These are phyloP conservation scores for Boletus smithii DNA, from an alignment of 1,284 basidiomycete species.

Conservation along the genomic window DNA sequence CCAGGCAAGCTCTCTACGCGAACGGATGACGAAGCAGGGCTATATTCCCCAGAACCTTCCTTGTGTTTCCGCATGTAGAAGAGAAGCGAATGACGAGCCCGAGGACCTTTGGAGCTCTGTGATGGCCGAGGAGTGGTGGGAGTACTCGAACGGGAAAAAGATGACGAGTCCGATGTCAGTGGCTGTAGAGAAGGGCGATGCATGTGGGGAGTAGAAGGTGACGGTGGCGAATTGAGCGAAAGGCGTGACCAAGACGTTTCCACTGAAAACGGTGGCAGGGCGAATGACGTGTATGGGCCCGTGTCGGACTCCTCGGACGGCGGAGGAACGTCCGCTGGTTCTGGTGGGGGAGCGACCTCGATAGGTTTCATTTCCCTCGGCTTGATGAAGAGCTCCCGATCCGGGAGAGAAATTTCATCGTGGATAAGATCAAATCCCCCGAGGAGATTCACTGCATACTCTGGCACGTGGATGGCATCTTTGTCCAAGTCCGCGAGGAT, in stretches of 20 bases:
- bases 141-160: constrained; percentile 32
- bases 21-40: constrained; percentile 27
- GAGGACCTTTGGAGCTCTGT: constrained; percentile 26
- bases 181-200: constrained; percentile 29
- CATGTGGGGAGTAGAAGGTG: constrained; percentile 22
- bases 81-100: constrained; percentile 27
- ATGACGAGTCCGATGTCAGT: constrained; percentile 31
- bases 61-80: constrained; percentile 33
- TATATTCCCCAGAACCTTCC: constrained; percentile 20
- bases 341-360: constrained; percentile 28
- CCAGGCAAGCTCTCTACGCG: constrained; percentile 22
- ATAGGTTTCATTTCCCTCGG: constrained; percentile 33
- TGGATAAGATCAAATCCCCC: constrained; percentile 33
- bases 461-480: constrained; percentile 30
- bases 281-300: constrained; percentile 33
- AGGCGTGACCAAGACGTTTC: constrained; percentile 19
- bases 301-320: constrained; percentile 35
- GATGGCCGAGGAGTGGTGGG: constrained; percentile 31
- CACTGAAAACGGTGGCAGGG: constrained; percentile 28
- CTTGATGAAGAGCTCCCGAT: constrained; percentile 29
- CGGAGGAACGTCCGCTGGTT: constrained; percentile 11
- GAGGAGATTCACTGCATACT: constrained; percentile 33
- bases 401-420: constrained; percentile 30
- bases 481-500: constrained; percentile 32
- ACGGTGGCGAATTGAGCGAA: constrained; percentile 21